Percentiles rank a stretch among this genome's conserved stretches.
Conservation (phyloP, 2,329 filamentous ascomycete genomes). For the Xylariales sp. region DNA sequence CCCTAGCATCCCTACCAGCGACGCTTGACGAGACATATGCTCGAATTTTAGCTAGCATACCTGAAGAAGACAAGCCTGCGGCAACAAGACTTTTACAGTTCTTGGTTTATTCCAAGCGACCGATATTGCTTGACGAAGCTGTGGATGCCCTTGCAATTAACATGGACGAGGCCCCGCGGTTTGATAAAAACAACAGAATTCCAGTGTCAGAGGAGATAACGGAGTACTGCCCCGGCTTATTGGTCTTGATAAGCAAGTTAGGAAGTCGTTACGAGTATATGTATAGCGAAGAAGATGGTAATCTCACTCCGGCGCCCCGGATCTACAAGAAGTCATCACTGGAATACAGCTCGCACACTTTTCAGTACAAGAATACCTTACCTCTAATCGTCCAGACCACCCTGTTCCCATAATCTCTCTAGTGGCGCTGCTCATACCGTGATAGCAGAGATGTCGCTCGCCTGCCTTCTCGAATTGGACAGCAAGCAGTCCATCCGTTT, state of each 20-base stretch:
- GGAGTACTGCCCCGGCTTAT: conserved; percentile 19
- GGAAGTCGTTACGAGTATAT: neutral
- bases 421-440: conserved; percentile 8
- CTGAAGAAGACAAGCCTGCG: neutral
- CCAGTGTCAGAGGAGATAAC: conserved; percentile 17
- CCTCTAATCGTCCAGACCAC: conserved; percentile 13
- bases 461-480: conserved; percentile 15
- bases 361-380: conserved; percentile 25
- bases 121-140: conserved; percentile 20
- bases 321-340: too few relatives aligned
- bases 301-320: too few relatives aligned
- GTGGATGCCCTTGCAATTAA: conserved; percentile 22
- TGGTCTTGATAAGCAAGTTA: conserved; percentile 9
- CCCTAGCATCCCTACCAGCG: conserved; percentile 8
- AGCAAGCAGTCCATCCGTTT: conserved; percentile 1
- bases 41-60: conserved; percentile 10
- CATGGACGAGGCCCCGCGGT: conserved; percentile 10
- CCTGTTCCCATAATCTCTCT: conserved; percentile 6
- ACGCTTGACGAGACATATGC: conserved; percentile 14
- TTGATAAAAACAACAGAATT: conserved; percentile 20
- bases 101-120: conserved; percentile 17
- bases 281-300: neutral
- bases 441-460: conserved; percentile 17
- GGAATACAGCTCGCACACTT: conserved; percentile 24
- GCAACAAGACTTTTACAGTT: conserved; percentile 13